Evolutionary conservation across 805 yeast species (phyloP).

Genomic region (Cyberlindnera lachancei): DNA sequence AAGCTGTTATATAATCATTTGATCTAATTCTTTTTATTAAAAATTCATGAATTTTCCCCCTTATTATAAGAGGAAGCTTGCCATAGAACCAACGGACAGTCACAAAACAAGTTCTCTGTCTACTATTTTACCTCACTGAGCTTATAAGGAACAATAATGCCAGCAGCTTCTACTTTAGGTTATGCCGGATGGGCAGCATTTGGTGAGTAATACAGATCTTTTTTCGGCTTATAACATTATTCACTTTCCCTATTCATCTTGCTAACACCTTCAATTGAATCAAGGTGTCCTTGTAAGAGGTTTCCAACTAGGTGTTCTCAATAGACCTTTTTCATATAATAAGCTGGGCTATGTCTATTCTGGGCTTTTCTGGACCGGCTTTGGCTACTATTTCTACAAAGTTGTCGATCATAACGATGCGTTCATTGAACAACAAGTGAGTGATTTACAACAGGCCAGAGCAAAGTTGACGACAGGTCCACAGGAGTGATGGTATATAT

Average conservation of each 20-base stretch:
- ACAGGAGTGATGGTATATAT: no score
- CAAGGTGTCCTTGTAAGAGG: slow-evolving; percentile 38
- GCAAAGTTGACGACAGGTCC: slow-evolving; percentile 21
- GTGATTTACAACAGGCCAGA: slow-evolving; percentile 31
- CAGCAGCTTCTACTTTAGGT: slow-evolving; percentile 21
- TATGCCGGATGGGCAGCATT: slow-evolving; percentile 32
- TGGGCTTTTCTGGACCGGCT: slow-evolving; percentile 36
- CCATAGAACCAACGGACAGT: no score
- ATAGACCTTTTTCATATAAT: slow-evolving; percentile 30
- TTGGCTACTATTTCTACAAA: slow-evolving; percentile 32
- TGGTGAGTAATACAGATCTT: slow-evolving; percentile 27
- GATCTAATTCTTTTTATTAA: no score
- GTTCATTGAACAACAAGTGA: slow-evolving; percentile 30
- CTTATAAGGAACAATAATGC: slow-evolving; percentile 3
- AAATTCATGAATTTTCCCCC: no score
- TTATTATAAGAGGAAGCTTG: no score
- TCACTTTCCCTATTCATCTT: not conserved
- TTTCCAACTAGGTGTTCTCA: slow-evolving; percentile 36
- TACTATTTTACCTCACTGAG: no score
- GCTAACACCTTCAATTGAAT: no score
- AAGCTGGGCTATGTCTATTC: slow-evolving; percentile 36
- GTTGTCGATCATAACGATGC: slow-evolving; percentile 33
- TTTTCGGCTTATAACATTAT: no score
- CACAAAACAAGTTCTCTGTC: no score
- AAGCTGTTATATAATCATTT: no score